These are phyloP conservation scores for Aspergillus japonicus DNA, from an alignment of 2,329 filamentous ascomycete species.

Conservation along the genomic window DNA sequence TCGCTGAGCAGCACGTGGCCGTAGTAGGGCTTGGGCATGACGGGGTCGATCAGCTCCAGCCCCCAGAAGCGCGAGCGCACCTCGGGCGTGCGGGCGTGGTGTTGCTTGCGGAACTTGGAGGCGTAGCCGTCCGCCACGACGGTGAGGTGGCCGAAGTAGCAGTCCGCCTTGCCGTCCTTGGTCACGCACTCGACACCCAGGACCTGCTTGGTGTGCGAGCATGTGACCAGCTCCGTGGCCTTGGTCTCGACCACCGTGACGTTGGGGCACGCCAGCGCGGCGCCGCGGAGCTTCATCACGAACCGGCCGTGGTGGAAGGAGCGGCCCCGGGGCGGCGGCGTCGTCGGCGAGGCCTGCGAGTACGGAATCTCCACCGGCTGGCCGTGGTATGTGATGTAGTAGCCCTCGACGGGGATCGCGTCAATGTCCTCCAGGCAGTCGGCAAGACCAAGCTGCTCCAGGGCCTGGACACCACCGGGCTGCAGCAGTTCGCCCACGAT, in stretches of 20 bases:
- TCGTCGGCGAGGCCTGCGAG: constrained; percentile 56
- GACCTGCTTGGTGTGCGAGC: constrained; percentile 67
- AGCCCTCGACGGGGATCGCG: constrained; percentile 76
- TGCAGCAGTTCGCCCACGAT: constrained; percentile 96
- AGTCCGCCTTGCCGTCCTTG: constrained; percentile 59
- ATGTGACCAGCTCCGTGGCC: constrained; percentile 71
- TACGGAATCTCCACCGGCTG: constrained; percentile 75
- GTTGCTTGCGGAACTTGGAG: constrained; percentile 83
- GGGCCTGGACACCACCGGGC: constrained; percentile 79
- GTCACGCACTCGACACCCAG: constrained; percentile 79
- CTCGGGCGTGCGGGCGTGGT: constrained; percentile 65
- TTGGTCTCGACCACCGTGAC: constrained; percentile 91
- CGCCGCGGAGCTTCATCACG: constrained; percentile 74
- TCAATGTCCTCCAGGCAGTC: constrained; percentile 89
- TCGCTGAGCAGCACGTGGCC: constrained; percentile 87
- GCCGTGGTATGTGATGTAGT: constrained; percentile 81
- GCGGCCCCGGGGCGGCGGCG: constrained; percentile 66
- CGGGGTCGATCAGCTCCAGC: constrained; percentile 84
- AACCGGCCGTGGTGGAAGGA: constrained; percentile 95
- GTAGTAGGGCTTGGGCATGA: constrained; percentile 70
- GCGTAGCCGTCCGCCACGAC: constrained; percentile 90
- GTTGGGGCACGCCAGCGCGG: constrained; percentile 73
- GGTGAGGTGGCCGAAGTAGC: constrained; percentile 85
- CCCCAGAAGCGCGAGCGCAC: constrained; percentile 89
- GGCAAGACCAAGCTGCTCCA: constrained; percentile 75